Evolutionary conservation across 2,329 filamentous ascomycete species (phyloP), one percentile per base, ranked within the genome.

Genomic region (Sclerotinia glacialis): DNA sequence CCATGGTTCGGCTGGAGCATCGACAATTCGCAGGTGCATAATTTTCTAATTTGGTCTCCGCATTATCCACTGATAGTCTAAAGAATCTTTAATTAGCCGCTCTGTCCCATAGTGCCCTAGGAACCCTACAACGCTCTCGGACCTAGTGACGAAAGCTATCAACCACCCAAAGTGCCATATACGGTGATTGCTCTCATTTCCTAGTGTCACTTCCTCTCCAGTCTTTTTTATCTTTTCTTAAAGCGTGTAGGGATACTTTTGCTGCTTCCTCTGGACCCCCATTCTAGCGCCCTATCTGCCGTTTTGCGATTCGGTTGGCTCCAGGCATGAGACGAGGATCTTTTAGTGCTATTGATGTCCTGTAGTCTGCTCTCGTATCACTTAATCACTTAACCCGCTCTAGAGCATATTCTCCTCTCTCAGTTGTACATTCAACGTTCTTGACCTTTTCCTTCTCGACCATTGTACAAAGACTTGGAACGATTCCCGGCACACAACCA

Each of bases 51-150:
- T 73, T 66, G 68, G 72, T 71, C 71, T 65, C 65, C 64, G 66
- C 68, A 67, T 75, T 74, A 75, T 76, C 79, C 79, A 80, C 77
- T 79, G 75, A 79, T 76, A 80, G 76, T 73, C 74, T 77, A 75
- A 75, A 77, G 78, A 75, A 78, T 74, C 73, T 75, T 73, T 72
- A 70, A 72, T 76, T 80, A 80, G 78, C 78, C 79, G 79, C 79
- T 78, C 76, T 76, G 69, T 73, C 77, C 75, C 76, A 68, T 37
- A 42, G 16, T 64, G 52, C 52, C 52, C 52, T 56, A 31, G 44
- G 46, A 60, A 60, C 62, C 52, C 40, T 66, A 70, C 74, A 71
- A 70, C 54, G 70, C 68, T 69, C 69, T 67, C 62, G 62, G 62
- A 64, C 49, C 23, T 58, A 64, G 52, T 64, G 34, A 44, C 69